These are phyloP conservation scores for Pythium aquatile DNA, from an alignment of 352 stramenopile species.

Conservation along the genomic window DNA sequence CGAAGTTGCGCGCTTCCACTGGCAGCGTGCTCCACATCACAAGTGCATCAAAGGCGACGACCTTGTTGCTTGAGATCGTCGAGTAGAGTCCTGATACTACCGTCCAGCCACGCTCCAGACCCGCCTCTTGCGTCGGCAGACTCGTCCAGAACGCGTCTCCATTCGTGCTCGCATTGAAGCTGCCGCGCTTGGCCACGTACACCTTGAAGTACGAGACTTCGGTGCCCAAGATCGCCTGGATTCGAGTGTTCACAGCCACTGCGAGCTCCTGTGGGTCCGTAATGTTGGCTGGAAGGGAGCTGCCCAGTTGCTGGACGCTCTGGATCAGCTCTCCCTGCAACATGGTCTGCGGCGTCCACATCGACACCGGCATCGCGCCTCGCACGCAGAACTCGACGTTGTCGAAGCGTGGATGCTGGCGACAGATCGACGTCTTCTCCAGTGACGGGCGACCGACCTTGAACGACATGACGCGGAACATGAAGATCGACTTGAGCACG, in stretches of 20 bases:
- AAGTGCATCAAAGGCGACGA: conserved; percentile 3
- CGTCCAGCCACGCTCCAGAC: conserved; percentile 6
- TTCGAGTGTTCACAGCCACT: not conserved
- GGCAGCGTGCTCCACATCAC: conserved; percentile 10
- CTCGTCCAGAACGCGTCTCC: conserved; percentile 13
- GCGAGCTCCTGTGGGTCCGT: conserved; percentile 2
- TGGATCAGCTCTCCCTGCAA: conserved; percentile 1
- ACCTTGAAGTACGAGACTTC: conserved; percentile 17
- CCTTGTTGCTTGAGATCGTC: not conserved
- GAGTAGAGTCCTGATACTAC: not conserved
- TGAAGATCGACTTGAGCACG: conserved; percentile 8
- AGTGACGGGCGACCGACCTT: conserved; percentile 5
- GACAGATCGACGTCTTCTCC: not conserved
- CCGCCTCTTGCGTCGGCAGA: not conserved
- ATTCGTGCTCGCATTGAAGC: conserved; percentile 13
- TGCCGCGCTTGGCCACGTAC: conserved; percentile 12
- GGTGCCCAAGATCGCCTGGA: not conserved
- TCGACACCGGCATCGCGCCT: not conserved
- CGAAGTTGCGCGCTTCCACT: conserved; percentile 6
- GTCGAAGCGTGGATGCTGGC: not conserved
- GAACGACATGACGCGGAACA: conserved; percentile 14
- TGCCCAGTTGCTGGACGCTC: conserved; percentile 1
- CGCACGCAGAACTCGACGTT: conserved; percentile 13
- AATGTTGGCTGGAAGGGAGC: not conserved
- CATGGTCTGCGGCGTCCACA: conserved; percentile 15